phyloP scores from a whole-genome alignment of 106 monocot species.

The Gastrodia elata region DNA sequence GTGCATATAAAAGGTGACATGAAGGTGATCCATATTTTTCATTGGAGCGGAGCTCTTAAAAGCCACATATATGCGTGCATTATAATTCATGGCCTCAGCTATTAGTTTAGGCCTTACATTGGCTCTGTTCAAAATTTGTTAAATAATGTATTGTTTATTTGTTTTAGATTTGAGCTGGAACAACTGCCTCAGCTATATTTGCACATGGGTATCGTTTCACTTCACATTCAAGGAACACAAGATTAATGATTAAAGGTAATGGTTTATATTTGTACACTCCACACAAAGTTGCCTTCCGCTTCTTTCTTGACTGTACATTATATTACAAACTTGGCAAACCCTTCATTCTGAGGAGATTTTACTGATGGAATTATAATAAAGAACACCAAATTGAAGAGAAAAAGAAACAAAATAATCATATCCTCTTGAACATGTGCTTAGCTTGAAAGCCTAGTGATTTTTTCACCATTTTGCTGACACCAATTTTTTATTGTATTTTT shows the following conservation, averaged over 20 bases:
- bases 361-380: not conserved
- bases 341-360: not conserved
- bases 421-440: not conserved
- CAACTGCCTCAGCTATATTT: not conserved
- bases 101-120: not conserved
- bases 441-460: not conserved
- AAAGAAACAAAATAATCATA: not conserved
- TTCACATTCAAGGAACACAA: slow-evolving; percentile 10
- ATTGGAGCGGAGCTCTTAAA: too few species aligned
- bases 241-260: slow-evolving; percentile 10
- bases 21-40: too few species aligned
- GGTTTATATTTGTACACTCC: not conserved
- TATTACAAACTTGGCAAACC: not conserved
- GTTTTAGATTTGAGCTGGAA: slow-evolving; percentile 1
- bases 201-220: not conserved
- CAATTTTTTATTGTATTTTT: too few species aligned
- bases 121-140: slow-evolving; percentile 5
- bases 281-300: not conserved
- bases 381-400: not conserved
- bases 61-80: too few species aligned
- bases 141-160: not conserved
- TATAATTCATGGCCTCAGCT: too few species aligned
- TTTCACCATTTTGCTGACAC: too few species aligned
- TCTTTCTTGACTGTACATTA: not conserved
- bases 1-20: too few species aligned